Evolutionary conservation across 345 rosid genomes (phyloP).

Genomic region (Euphorbia lathyris): DNA sequence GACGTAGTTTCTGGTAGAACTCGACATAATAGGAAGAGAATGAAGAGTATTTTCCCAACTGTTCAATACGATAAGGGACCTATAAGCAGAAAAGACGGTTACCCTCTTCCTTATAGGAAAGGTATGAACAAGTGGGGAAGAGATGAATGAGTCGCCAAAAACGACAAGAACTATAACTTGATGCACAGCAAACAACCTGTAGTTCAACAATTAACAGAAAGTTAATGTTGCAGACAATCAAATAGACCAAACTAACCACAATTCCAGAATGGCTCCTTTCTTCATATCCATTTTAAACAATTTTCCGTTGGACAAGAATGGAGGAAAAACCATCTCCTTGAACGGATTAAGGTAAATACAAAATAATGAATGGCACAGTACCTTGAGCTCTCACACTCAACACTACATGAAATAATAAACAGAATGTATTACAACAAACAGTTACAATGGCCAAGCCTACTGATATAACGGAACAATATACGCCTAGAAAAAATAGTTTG

Average conservation of each 20-base stretch:
- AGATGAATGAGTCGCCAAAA: too few species aligned
- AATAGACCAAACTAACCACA: neutral
- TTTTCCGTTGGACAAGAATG: neutral
- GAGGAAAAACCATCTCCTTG: neutral
- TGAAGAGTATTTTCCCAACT: too few species aligned
- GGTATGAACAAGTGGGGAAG: too few species aligned
- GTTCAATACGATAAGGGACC: too few species aligned
- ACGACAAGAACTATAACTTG: too few species aligned
- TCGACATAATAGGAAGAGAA: too few species aligned
- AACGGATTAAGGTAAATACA: neutral
- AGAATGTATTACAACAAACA: constrained; percentile 14
- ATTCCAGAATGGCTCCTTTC: neutral
- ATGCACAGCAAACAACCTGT: too few species aligned
- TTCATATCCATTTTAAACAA: neutral
- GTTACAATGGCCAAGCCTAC: constrained; percentile 10
- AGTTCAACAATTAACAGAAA: neutral
- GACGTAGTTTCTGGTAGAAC: too few species aligned
- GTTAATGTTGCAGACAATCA: neutral
- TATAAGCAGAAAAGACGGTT: too few species aligned
- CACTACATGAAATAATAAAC: constrained; percentile 7
- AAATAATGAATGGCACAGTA: constrained; percentile 2
- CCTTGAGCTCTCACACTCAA: neutral
- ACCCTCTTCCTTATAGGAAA: too few species aligned
- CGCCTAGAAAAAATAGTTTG: constrained; percentile 6
- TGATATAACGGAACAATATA: constrained; percentile 5